These are phyloP conservation scores for Epicoccum nigrum DNA, from an alignment of 2,329 filamentous ascomycete species.

Conservation along the genomic window DNA sequence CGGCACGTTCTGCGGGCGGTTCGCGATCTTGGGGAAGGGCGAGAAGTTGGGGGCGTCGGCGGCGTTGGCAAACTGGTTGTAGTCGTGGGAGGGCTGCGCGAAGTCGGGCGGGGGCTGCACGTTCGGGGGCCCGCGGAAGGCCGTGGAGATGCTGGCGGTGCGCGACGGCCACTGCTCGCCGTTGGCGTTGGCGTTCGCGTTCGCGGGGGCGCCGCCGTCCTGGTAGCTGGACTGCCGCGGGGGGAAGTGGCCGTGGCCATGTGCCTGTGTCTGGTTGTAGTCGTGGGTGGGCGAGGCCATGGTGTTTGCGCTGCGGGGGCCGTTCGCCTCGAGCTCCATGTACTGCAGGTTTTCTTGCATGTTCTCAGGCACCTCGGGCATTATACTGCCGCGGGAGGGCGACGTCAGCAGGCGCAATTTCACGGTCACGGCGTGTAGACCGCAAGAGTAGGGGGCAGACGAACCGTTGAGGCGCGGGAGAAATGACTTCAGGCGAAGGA, in stretches of 20 bases:
- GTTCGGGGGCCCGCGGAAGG: conserved; percentile 45
- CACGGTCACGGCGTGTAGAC: conserved; percentile 22
- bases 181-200: no score
- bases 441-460: conserved; percentile 44
- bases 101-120: conserved; percentile 38
- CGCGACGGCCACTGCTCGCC: conserved; percentile 40
- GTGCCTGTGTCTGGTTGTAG: no score
- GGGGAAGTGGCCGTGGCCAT: conserved; percentile 39
- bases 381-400: conserved; percentile 66
- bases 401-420: conserved; percentile 42
- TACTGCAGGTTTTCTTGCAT: conserved; percentile 94
- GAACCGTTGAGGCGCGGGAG: conserved; percentile 73
- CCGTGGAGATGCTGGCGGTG: conserved; percentile 45
- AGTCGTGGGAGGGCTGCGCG: conserved; percentile 44
- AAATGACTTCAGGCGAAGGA: conserved; percentile 65
- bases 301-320: conserved; percentile 37
- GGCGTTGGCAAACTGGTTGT: conserved; percentile 46
- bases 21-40: conserved; percentile 83
- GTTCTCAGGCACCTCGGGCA: conserved; percentile 93
- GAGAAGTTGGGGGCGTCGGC: conserved; percentile 78
- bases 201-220: conserved; percentile 23
- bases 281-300: conserved; percentile 39
- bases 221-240: conserved; percentile 42
- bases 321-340: conserved; percentile 80
- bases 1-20: conserved; percentile 83